A percentile compares a stretch with the other conserved stretches of the same genome.
Evolutionary conservation across 306 rosid species (phyloP).

Genomic region (Pyrus communis): DNA sequence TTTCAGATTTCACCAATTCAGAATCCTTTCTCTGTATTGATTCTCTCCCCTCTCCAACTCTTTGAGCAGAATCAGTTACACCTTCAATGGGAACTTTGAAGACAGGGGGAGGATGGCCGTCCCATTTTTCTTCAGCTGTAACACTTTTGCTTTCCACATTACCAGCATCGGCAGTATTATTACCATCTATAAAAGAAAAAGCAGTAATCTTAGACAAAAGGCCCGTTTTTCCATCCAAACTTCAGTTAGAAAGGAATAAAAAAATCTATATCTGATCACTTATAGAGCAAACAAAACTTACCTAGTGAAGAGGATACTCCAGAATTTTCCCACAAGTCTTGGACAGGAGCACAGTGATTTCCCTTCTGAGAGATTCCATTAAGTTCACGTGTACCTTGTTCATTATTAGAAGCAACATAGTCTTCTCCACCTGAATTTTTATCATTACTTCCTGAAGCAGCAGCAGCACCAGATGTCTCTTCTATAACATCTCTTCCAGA

Average conservation of each 20-base stretch:
- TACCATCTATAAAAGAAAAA: constrained; percentile 24
- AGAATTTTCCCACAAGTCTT: constrained; percentile 11
- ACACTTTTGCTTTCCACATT: constrained; percentile 17
- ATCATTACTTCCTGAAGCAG: not conserved
- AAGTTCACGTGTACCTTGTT: not conserved
- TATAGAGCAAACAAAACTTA: constrained; percentile 17
- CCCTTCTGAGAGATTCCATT: not conserved
- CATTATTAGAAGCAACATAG: constrained; percentile 2
- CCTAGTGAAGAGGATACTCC: constrained; percentile 16
- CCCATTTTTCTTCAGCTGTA: constrained; percentile 26
- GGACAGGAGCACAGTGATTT: not conserved
- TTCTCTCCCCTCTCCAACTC: constrained; percentile 33
- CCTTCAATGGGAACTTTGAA: constrained; percentile 24
- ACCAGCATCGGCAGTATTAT: constrained; percentile 16
- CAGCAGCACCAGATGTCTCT: constrained; percentile 9
- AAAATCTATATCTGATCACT: not conserved
- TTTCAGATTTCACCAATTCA: constrained; percentile 21
- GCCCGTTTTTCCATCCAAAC: not conserved
- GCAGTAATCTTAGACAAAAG: constrained; percentile 9
- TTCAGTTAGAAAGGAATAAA: not conserved
- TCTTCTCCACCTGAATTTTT: constrained; percentile 10
- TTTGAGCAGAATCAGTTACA: constrained; percentile 16
- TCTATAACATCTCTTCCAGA: constrained; percentile 27
- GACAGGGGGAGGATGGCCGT: constrained; percentile 16
- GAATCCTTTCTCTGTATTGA: constrained; percentile 23